Evolutionary conservation across 2,329 filamentous ascomycete genomes (phyloP).

Genomic region (Epichloe scottii): DNA sequence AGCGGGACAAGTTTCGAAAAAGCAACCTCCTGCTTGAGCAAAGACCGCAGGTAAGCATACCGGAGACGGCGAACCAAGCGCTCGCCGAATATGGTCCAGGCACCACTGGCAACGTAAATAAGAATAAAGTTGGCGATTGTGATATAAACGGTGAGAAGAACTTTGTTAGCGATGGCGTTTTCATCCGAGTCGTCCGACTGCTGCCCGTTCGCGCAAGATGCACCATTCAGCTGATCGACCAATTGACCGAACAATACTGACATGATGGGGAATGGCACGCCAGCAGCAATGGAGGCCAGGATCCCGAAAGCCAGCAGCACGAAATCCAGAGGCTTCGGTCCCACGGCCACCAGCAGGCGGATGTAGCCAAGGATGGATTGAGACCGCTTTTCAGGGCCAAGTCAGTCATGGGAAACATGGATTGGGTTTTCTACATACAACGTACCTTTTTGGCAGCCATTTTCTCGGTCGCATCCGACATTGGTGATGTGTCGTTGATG

Average conservation of each 20-base stretch:
- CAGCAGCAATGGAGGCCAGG: slow-evolving; percentile 10
- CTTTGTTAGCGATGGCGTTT: slow-evolving; percentile 30
- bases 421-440: background rate
- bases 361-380: background rate
- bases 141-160: slow-evolving; percentile 45
- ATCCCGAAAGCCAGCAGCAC: background rate
- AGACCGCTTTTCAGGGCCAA: background rate
- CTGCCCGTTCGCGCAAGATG: slow-evolving; percentile 18
- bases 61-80: slow-evolving; percentile 44
- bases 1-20: slow-evolving; percentile 44
- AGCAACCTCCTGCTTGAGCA: slow-evolving; percentile 43
- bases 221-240: slow-evolving; percentile 37
- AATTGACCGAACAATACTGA: slow-evolving; percentile 44
- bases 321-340: background rate
- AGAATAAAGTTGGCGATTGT: slow-evolving; percentile 44
- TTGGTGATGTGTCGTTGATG: background rate
- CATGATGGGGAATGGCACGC: slow-evolving; percentile 41
- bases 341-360: background rate
- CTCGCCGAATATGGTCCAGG: slow-evolving; percentile 44
- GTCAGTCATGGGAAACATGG: background rate
- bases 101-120: slow-evolving; percentile 46
- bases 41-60: slow-evolving; percentile 38
- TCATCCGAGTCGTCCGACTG: slow-evolving; percentile 13
- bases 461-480: background rate
- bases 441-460: background rate